Conservation (phyloP, 2,329 filamentous ascomycete genomes). For the Ophiocordyceps robertsii region DNA sequence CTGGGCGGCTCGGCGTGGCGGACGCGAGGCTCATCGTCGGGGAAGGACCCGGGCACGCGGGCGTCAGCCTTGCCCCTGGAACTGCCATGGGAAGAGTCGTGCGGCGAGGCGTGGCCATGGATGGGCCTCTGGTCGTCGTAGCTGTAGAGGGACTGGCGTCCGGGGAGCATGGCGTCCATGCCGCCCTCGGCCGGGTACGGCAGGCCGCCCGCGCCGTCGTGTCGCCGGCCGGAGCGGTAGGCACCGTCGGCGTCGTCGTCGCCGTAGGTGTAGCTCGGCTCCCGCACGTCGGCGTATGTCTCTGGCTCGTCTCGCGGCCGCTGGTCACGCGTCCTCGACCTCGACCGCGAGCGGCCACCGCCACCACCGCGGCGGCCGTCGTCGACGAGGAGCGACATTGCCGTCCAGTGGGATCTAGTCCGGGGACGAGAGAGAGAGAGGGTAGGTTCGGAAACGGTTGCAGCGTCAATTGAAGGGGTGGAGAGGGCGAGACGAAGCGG, state of each 20-base stretch:
- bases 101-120: constrained; percentile 21
- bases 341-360: constrained; percentile 31
- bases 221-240: constrained; percentile 15
- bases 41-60: constrained; percentile 19
- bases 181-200: constrained; percentile 25
- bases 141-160: constrained; percentile 21
- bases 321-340: constrained; percentile 24
- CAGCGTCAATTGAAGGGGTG: no score
- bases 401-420: background rate
- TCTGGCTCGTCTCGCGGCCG: constrained; percentile 17
- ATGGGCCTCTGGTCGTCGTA: constrained; percentile 22
- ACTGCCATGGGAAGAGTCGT: constrained; percentile 20
- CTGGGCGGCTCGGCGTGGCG: constrained; percentile 6
- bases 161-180: constrained; percentile 23
- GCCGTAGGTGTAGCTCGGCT: constrained; percentile 26
- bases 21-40: constrained; percentile 10
- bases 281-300: constrained; percentile 24
- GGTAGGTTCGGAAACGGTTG: no score
- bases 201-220: constrained; percentile 18
- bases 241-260: constrained; percentile 28
- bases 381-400: constrained; percentile 39
- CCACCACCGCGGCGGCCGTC: constrained; percentile 22
- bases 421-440: no score
- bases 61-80: constrained; percentile 20
- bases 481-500: no score